A percentile compares a stretch with the other conserved stretches of the same genome.
Evolutionary conservation across 371 early-diverging fungal species (phyloP).

Genomic region (Scutellospora calospora): DNA sequence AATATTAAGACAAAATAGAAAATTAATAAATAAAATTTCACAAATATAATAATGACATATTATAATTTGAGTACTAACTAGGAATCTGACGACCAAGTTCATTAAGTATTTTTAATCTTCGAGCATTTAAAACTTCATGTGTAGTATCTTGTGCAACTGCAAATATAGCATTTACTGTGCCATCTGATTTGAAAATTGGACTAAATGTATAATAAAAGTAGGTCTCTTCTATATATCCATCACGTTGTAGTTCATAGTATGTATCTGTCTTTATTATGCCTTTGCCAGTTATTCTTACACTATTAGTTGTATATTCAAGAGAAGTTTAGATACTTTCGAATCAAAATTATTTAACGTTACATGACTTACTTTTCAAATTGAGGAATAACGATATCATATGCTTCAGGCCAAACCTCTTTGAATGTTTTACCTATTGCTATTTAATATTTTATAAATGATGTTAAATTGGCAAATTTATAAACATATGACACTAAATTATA

Average conservation of each 20-base stretch:
- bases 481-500: no score
- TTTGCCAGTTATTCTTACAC: slow-evolving; percentile 26
- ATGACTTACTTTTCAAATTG: slow-evolving; percentile 13
- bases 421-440: slow-evolving; percentile 8
- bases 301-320: neutral
- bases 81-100: slow-evolving; percentile 1
- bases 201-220: slow-evolving; percentile 34
- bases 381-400: neutral
- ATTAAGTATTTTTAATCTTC: neutral
- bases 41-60: neutral
- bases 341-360: neutral
- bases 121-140: slow-evolving; percentile 10
- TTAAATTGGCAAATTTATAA: no score
- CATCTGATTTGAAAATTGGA: slow-evolving; percentile 29
- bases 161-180: neutral
- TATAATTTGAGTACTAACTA: neutral
- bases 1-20: slow-evolving; percentile 30
- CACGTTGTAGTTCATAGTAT: neutral
- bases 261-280: slow-evolving; percentile 15
- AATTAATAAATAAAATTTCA: neutral
- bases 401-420: slow-evolving; percentile 18
- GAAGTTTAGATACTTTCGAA: no score
- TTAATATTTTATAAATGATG: no score
- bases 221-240: slow-evolving; percentile 13
- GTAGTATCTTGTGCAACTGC: slow-evolving; percentile 29